These are phyloP conservation scores for Leucocoprinus birnbaumii DNA, from an alignment of 768 basidiomycete genomes.

Conservation along the genomic window DNA sequence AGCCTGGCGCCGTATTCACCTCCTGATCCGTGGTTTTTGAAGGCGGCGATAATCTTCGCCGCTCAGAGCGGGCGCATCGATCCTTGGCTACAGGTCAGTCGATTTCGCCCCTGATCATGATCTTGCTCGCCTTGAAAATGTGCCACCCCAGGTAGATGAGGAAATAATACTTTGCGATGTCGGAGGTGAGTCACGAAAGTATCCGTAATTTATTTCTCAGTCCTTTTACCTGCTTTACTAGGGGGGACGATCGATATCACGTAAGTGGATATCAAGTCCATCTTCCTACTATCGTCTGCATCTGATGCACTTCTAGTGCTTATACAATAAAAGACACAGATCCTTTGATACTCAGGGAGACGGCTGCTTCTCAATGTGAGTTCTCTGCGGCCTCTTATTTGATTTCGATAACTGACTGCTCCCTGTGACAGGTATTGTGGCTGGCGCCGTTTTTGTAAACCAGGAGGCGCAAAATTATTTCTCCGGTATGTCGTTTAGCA, in stretches of 20 bases:
- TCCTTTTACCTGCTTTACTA: too few species aligned
- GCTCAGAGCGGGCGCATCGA: background rate
- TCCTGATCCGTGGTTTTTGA: too few species aligned
- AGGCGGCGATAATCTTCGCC: background rate
- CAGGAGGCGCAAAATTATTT: background rate
- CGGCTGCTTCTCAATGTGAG: background rate
- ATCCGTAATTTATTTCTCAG: too few species aligned
- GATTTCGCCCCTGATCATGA: too few species aligned
- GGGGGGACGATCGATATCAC: background rate
- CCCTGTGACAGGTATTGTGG: background rate
- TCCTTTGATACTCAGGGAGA: background rate
- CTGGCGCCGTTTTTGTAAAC: background rate
- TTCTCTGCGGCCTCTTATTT: background rate
- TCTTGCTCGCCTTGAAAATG: too few species aligned
- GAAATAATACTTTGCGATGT: background rate
- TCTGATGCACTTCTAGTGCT: too few species aligned
- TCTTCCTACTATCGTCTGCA: too few species aligned
- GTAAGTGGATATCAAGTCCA: background rate
- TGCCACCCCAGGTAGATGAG: background rate
- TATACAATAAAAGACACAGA: background rate
- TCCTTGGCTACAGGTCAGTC: background rate
- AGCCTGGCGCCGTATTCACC: too few species aligned
- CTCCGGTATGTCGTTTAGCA: background rate
- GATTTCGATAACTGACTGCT: background rate
- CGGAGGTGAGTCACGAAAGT: background rate